Percentiles rank a stretch among this genome's conserved stretches.
Evolutionary conservation across 2,329 filamentous ascomycete genomes (phyloP).

Genomic region (Myriangium duriaei): DNA sequence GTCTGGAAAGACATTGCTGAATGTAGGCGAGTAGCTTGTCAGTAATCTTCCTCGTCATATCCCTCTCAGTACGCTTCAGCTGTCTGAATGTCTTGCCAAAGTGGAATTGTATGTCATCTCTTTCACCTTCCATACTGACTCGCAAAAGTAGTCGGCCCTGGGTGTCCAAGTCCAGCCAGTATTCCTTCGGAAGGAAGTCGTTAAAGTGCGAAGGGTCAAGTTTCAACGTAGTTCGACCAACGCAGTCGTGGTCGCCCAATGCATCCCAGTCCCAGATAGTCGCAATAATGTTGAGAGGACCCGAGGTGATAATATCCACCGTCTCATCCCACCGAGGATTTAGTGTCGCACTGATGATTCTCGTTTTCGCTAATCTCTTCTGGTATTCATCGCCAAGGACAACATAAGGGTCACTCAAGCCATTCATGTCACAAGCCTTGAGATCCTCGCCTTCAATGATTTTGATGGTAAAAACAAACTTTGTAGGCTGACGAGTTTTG

Average conservation of each 20-base stretch:
- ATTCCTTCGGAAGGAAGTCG: constrained; percentile 89
- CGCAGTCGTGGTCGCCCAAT: constrained; percentile 93
- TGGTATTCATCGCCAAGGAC: constrained; percentile 96
- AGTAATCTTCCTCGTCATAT: constrained; percentile 96
- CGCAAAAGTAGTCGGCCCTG: constrained; percentile 80
- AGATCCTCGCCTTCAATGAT: constrained; percentile 95
- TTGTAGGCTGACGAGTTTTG: constrained; percentile 53
- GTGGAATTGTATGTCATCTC: constrained; percentile 96
- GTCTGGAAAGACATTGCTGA: constrained; percentile 71
- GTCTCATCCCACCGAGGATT: constrained; percentile 97
- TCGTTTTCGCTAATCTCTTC: constrained; percentile 87
- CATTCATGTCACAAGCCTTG: constrained; percentile 94
- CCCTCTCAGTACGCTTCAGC: constrained; percentile 86
- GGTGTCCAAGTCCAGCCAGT: constrained; percentile 94
- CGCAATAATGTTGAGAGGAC: constrained; percentile 84
- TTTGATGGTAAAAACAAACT: constrained; percentile 97
- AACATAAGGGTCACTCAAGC: constrained; percentile 90
- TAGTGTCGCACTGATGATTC: constrained; percentile 77
- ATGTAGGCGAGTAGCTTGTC: constrained; percentile 97
- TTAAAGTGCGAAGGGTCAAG: constrained; percentile 96
- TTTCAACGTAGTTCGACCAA: constrained; percentile 91
- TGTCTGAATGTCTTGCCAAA: constrained; percentile 95
- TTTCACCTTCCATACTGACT: constrained; percentile 96
- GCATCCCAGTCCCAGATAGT: constrained; percentile 99
- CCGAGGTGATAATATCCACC: constrained; percentile 86